phyloP scores from a whole-genome alignment of 192 early-diverging fungal genomes.

The Neocallimastix lanati region DNA sequence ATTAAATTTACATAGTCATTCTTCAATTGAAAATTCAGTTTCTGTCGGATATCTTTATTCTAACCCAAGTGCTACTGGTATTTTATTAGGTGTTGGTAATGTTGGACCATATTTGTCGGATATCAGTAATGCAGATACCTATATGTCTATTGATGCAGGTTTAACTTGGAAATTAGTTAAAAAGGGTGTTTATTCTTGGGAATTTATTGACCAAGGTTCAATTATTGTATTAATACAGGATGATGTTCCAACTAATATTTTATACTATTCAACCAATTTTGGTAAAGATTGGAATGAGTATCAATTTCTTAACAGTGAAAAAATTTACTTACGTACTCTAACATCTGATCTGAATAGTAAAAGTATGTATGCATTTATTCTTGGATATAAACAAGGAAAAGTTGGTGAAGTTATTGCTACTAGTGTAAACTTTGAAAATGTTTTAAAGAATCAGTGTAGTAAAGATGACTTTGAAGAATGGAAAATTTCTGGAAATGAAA shows the following conservation, averaged over 20 bases:
- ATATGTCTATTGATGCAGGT: slow-evolving; percentile 1
- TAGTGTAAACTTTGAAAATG: not conserved
- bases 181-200: not conserved
- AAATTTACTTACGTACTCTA: not conserved
- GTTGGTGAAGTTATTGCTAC: not conserved
- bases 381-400: not conserved
- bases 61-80: slow-evolving; percentile 1
- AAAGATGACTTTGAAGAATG: slow-evolving; percentile 3
- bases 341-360: slow-evolving; percentile 2
- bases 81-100: slow-evolving; percentile 3
- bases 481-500: slow-evolving; percentile 1
- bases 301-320: not conserved
- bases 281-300: slow-evolving; percentile 2
- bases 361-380: not conserved
- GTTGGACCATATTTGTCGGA: not conserved
- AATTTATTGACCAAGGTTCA: slow-evolving; percentile 2
- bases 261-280: slow-evolving; percentile 2
- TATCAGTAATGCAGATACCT: slow-evolving; percentile 1
- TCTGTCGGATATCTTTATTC: slow-evolving; percentile 6
- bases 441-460: not conserved
- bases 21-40: not conserved
- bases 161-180: not conserved
- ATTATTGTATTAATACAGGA: slow-evolving; percentile 1
- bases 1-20: not conserved
- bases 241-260: not conserved